Percentiles rank a stretch among this genome's conserved stretches.
phyloP scores from a whole-genome alignment of 2,329 filamentous ascomycete species.

The Grosmannia huntii region DNA sequence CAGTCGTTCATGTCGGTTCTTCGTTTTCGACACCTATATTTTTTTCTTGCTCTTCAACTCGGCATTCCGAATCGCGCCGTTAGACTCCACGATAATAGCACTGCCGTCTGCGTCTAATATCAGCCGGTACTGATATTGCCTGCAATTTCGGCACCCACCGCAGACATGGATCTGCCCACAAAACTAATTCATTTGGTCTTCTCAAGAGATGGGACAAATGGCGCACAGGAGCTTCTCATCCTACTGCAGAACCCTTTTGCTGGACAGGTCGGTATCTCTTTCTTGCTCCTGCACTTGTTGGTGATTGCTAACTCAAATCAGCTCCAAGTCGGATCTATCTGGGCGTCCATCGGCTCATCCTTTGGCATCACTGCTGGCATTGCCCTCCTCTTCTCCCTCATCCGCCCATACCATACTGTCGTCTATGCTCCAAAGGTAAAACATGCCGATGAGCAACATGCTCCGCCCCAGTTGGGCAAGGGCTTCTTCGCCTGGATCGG shows the following conservation, averaged over 20 bases:
- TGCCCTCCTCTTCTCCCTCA: slow-evolving; percentile 70
- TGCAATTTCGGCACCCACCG: background rate
- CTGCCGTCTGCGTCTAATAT: background rate
- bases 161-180: slow-evolving; percentile 10
- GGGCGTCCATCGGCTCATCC: slow-evolving; percentile 69
- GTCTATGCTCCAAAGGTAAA: slow-evolving; percentile 93
- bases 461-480: slow-evolving; percentile 74
- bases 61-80: background rate
- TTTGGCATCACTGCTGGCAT: slow-evolving; percentile 62
- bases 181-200: slow-evolving; percentile 6
- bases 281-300: background rate
- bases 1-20: background rate
- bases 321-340: slow-evolving; percentile 48
- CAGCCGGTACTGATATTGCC: background rate
- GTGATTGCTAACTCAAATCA: slow-evolving; percentile 13
- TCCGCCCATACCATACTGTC: slow-evolving; percentile 81
- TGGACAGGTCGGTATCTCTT: slow-evolving; percentile 23
- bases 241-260: slow-evolving; percentile 37
- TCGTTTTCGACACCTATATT: background rate
- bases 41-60: background rate
- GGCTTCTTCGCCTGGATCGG: slow-evolving; percentile 79
- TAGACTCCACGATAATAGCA: background rate
- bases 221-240: slow-evolving; percentile 31
- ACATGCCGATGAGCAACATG: slow-evolving; percentile 80
- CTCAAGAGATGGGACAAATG: slow-evolving; percentile 11